Base-by-base conservation (phyloP, 805 yeast species). In the Lachancea mirantina region DNA sequence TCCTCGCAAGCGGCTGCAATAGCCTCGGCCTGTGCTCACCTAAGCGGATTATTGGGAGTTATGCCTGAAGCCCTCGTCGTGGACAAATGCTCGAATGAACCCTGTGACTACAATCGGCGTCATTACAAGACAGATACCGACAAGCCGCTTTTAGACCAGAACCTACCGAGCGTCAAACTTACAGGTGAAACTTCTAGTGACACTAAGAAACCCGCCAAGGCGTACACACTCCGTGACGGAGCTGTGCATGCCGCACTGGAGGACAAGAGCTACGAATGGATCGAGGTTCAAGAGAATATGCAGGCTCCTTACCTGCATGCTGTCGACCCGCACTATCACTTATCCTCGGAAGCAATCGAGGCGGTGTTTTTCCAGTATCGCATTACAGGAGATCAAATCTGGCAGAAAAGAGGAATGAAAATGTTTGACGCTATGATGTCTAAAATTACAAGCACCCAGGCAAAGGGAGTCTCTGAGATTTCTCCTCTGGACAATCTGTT, bases 321-420 rank as follows among this genome's bases (percentile, higher is more conserved):
- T 4, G 41, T 55, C 34, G 58, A 54, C 14, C 51, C 67, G 2
- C 38, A 59, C 27, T 72, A 63, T 38, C 51, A 71, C n/a, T 52
- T 77, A 14, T 62, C 80, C 14, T 79, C 84, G 0, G 78, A 76
- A 46, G 68, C 76, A 13, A 66, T 77, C 27, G 82, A 77, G 47
- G 71, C 81, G 0, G 62, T 78, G 4, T 72, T 72, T 42, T 67
- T 70, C 45, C 57, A 76, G 57, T 76, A 72, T 43, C 61, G 83
- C 36, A 62, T 74, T 31, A 76, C 82, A 0, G 79, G 79, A 5
- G 78, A 77, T 36, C 45, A 61, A 1, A 57, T 59, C 41, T 78
- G 81, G 73, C 68, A 77, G 39, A 65, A 66, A 2, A 58, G 65
- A 42, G 83, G 80, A 1, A 63, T 71, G 67, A 53, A 56, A 34